Conservation (phyloP, 306 rosid species). For the Gastrolobium bilobum region DNA sequence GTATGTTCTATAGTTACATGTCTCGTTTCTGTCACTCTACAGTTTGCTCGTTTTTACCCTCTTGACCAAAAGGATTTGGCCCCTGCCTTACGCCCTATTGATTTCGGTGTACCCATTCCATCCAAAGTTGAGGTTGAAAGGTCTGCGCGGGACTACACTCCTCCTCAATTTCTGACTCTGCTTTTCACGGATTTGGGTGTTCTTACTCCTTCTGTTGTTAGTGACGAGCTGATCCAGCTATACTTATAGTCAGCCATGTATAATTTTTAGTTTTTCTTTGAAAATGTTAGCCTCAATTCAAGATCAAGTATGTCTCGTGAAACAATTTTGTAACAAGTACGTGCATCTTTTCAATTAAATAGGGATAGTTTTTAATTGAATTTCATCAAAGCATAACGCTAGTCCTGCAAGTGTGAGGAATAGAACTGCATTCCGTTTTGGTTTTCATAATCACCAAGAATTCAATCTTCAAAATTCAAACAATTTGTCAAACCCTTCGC, state of each 20-base stretch:
- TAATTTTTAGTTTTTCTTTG: slow-evolving; percentile 5
- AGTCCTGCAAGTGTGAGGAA: neutral
- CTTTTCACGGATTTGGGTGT: slow-evolving; percentile 91
- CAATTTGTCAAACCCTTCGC: neutral
- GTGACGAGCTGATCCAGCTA: slow-evolving; percentile 90
- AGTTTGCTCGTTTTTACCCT: slow-evolving; percentile 96
- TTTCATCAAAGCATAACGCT: neutral
- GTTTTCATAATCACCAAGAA: neutral
- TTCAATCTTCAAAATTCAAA: neutral
- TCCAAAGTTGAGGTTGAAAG: slow-evolving; percentile 87
- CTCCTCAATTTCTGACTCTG: slow-evolving; percentile 85
- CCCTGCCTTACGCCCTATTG: slow-evolving; percentile 85
- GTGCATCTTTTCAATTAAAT: neutral
- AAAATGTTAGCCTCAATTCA: slow-evolving; percentile 21
- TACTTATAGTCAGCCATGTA: slow-evolving; percentile 60
- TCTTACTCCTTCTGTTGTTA: slow-evolving; percentile 87
- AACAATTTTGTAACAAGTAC: slow-evolving; percentile 7
- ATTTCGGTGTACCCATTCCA: slow-evolving; percentile 90
- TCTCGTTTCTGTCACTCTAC: slow-evolving; percentile 42
- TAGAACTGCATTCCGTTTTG: neutral
- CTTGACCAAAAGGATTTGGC: slow-evolving; percentile 94
- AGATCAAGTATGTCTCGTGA: slow-evolving; percentile 14
- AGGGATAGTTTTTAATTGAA: neutral
- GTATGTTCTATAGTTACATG: slow-evolving; percentile 2
- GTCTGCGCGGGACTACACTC: slow-evolving; percentile 90